Percentiles rank a stretch among this genome's conserved stretches.
Conservation (phyloP, 345 rosid genomes). For the Camelina neglecta region DNA sequence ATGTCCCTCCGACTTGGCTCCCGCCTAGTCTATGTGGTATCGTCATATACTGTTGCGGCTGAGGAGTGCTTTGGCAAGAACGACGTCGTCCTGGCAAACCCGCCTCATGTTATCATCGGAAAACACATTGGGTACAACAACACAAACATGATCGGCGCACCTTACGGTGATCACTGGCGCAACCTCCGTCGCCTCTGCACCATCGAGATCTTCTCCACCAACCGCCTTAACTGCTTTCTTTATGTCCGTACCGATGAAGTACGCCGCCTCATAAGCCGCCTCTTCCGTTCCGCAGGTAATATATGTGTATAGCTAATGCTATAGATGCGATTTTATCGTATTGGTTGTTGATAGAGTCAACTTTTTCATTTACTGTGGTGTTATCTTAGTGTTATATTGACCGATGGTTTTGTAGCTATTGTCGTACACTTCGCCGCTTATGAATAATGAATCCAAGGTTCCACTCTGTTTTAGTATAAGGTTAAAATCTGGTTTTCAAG, state of each 20-base stretch:
- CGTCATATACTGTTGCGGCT: constrained; percentile 41
- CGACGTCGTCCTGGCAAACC: constrained; percentile 57
- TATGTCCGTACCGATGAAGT: constrained; percentile 54
- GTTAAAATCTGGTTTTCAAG: no score
- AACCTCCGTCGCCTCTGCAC: constrained; percentile 60
- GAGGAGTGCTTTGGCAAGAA: constrained; percentile 67
- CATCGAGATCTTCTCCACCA: constrained; percentile 52
- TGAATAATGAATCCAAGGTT: no score
- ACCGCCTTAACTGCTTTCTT: constrained; percentile 47
- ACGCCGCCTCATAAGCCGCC: constrained; percentile 43
- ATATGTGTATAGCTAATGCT: neutral
- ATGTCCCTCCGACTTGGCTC: constrained; percentile 57
- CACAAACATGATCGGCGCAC: constrained; percentile 45
- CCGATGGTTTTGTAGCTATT: neutral
- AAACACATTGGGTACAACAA: constrained; percentile 50
- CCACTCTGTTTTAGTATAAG: no score
- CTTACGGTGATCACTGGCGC: constrained; percentile 72
- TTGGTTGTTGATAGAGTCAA: constrained; percentile 2
- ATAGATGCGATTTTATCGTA: neutral
- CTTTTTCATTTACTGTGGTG: constrained; percentile 8
- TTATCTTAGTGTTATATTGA: neutral
- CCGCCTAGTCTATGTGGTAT: constrained; percentile 54
- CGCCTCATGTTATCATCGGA: constrained; percentile 46
- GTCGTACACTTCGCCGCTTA: neutral
- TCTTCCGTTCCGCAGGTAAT: constrained; percentile 34